Evolutionary conservation across 306 rosid species (phyloP), one percentile per base, ranked within the genome.

Genomic region (Dalbergia cultrata): DNA sequence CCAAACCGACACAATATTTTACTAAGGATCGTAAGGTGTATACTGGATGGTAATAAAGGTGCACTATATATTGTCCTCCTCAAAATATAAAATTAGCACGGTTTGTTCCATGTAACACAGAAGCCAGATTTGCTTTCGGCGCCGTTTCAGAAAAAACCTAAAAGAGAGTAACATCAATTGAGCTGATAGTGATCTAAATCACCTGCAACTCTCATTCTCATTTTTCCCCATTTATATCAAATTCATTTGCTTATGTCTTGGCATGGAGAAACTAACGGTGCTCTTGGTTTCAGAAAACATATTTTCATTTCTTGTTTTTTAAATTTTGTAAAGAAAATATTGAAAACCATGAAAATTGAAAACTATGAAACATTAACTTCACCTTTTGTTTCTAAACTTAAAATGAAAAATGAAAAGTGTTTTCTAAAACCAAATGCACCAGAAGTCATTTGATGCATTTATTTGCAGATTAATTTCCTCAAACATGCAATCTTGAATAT

Each of bases 1-100:
- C 49, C 89, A 61, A 44, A 45, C 49, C 18, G 60, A 44, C 60
- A 60, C 59, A 26, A 26, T 19, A 73, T 39, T 18, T 37, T 54
- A 9, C 17, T 13, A 72, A 56, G 58, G 19, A 5, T 17, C 7
- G 13, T 1, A 56, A 71, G 11, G 66, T 54, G 33, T 43, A 8
- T 13, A 34, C 0, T 22, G 43, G 3, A 7, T 6, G 7, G 68
- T 33, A 13, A 33, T 35, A 8, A 52, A 52, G 49, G 49, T 35
- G 49, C 16, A 16, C 13, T 26, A 26, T 26, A 26, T 5, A 35
- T 16, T 43, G 56, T 67, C 54, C 37, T 67, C 44, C 45, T 11
- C 54, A 43, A 5, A 67, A 12, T 45, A 43, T 19, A 44, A 43
- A 67, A 43, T 22, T 44, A 21, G 73, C 73, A 44, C 12, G 5